Percentiles rank a stretch among this genome's conserved stretches.
phyloP scores from a whole-genome alignment of 148 eudicot species.

The Chenopodium formosanum region DNA sequence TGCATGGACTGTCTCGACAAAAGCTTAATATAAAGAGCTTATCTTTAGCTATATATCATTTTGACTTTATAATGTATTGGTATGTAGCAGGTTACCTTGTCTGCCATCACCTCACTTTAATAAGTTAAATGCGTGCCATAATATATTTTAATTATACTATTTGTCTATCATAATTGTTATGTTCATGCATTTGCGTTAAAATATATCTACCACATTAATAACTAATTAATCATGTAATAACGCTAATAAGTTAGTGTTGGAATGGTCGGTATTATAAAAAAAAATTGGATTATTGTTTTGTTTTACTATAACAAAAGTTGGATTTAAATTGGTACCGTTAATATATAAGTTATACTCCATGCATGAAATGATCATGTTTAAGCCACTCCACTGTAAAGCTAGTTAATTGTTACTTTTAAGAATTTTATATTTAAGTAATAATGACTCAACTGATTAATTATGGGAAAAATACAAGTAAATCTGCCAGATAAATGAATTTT shows the following conservation, averaged over 20 bases:
- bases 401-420: neutral
- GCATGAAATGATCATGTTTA: slow-evolving; percentile 1
- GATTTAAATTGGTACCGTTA: neutral
- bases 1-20: neutral
- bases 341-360: too few relatives aligned
- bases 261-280: too few relatives aligned
- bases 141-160: too few relatives aligned
- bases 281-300: too few relatives aligned
- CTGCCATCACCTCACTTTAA: slow-evolving; percentile 12
- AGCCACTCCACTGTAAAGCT: neutral
- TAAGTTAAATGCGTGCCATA: too few relatives aligned
- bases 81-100: slow-evolving; percentile 20
- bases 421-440: too few relatives aligned
- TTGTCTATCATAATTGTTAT: neutral
- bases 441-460: too few relatives aligned
- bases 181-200: neutral
- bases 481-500: too few relatives aligned
- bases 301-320: too few relatives aligned
- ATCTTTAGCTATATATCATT: neutral
- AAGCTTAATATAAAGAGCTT: neutral
- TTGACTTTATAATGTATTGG: slow-evolving; percentile 10
- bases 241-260: too few relatives aligned
- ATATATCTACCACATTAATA: neutral
- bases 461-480: too few relatives aligned
- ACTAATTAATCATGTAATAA: too few relatives aligned